phyloP scores from a whole-genome alignment of 495 filamentous ascomycete genomes.

The Aspergillus affinis region DNA sequence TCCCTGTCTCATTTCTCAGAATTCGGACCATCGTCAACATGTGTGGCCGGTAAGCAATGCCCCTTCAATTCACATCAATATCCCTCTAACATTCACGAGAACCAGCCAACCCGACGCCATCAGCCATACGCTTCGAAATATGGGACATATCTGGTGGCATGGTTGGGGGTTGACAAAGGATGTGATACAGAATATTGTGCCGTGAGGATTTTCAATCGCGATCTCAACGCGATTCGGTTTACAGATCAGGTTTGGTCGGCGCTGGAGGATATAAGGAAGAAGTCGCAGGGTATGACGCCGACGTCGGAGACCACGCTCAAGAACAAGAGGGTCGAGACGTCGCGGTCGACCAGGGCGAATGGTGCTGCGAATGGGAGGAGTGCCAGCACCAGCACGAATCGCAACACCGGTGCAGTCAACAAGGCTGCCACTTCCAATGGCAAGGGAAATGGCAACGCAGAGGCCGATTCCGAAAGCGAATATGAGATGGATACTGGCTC shows the following conservation, averaged over 20 bases:
- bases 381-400: not conserved
- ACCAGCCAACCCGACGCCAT: not conserved
- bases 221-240: slow-evolving; percentile 1
- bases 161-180: slow-evolving; percentile 1
- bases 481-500: not conserved
- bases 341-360: not conserved
- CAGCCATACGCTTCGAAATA: not conserved
- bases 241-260: slow-evolving; percentile 6
- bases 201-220: slow-evolving; percentile 1
- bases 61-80: not conserved
- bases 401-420: not conserved
- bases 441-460: not conserved
- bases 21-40: not conserved
- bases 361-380: not conserved
- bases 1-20: not conserved
- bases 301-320: too few species aligned
- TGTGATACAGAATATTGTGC: slow-evolving; percentile 7
- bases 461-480: not conserved
- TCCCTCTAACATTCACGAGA: not conserved
- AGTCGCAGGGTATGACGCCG: not conserved
- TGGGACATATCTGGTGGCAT: slow-evolving; percentile 7
- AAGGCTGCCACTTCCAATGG: not conserved
- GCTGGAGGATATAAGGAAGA: not conserved
- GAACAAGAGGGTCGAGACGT: too few species aligned
- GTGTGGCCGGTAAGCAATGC: not conserved